These are phyloP conservation scores for Mucor circinelloides DNA, from an alignment of 371 early-diverging fungal genomes.

Conservation along the genomic window DNA sequence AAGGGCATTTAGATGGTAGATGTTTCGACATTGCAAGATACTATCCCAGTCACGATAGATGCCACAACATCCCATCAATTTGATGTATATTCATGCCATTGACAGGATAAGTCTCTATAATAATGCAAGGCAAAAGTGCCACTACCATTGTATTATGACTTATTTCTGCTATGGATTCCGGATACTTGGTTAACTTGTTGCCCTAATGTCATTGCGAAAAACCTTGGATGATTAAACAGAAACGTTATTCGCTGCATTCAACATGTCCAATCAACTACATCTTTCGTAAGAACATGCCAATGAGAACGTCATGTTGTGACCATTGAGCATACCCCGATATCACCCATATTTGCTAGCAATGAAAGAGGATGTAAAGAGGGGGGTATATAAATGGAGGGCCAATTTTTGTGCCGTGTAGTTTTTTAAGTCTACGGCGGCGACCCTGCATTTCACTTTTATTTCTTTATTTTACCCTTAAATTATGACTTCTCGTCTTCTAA, in stretches of 20 bases:
- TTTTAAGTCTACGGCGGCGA: background rate
- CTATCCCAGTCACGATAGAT: background rate
- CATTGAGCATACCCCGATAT: background rate
- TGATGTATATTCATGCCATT: background rate
- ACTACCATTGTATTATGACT: background rate
- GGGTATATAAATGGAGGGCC: background rate
- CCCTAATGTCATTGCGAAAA: background rate
- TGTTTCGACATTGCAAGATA: background rate
- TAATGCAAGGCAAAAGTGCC: background rate
- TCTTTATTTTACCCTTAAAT: conserved; percentile 6
- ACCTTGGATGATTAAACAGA: background rate
- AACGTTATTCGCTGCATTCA: background rate
- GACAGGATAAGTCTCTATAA: background rate
- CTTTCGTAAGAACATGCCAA: background rate
- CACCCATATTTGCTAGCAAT: background rate
- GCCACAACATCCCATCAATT: background rate
- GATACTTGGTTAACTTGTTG: background rate
- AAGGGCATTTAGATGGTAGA: background rate
- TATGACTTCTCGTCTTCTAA: conserved; percentile 31
- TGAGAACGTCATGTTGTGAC: conserved; percentile 1
- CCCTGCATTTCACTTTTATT: background rate
- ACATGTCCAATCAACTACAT: background rate
- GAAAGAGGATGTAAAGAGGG: background rate
- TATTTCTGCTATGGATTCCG: background rate
- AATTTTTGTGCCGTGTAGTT: background rate